Evolutionary conservation across 768 basidiomycete genomes (phyloP).

Genomic region (Calocybe gangraenosa): DNA sequence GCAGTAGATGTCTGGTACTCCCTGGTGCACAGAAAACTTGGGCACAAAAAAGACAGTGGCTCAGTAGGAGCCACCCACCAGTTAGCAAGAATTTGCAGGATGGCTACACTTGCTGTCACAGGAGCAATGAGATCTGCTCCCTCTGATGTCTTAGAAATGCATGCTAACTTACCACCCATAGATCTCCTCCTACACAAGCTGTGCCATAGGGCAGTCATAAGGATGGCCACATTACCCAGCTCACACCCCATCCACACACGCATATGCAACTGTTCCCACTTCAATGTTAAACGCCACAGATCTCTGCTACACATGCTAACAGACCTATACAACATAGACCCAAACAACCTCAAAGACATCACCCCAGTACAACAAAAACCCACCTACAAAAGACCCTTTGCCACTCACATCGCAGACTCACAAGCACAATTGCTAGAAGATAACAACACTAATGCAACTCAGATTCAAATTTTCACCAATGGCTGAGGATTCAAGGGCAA

Average conservation of each 20-base stretch:
- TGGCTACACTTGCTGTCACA: slow-evolving; percentile 18
- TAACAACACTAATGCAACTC: background rate
- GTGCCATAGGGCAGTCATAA: slow-evolving; percentile 3
- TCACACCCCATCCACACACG: slow-evolving; percentile 11
- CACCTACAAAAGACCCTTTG: background rate
- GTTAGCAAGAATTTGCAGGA: slow-evolving; percentile 15
- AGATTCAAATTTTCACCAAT: slow-evolving; percentile 11
- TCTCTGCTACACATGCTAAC: slow-evolving; percentile 11
- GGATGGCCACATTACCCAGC: slow-evolving; percentile 3
- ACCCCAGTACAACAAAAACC: no score
- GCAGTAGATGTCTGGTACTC: slow-evolving; percentile 19
- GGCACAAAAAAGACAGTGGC: slow-evolving; percentile 2
- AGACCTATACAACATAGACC: background rate
- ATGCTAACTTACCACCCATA: slow-evolving; percentile 9
- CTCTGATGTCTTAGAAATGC: slow-evolving; percentile 1
- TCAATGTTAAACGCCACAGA: slow-evolving; percentile 2
- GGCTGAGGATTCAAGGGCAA: slow-evolving; percentile 11
- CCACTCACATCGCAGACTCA: slow-evolving; percentile 2
- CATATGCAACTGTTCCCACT: background rate
- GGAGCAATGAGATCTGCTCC: slow-evolving; percentile 15
- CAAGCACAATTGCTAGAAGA: slow-evolving; percentile 1
- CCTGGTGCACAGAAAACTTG: slow-evolving; percentile 5
- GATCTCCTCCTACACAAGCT: slow-evolving; percentile 3
- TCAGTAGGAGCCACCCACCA: slow-evolving; percentile 11
- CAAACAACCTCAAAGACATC: no score